A percentile compares a stretch with the other conserved stretches of the same genome.
These are phyloP conservation scores for Leucaena leucocephala DNA, from an alignment of 306 rosid species.

Conservation along the genomic window DNA sequence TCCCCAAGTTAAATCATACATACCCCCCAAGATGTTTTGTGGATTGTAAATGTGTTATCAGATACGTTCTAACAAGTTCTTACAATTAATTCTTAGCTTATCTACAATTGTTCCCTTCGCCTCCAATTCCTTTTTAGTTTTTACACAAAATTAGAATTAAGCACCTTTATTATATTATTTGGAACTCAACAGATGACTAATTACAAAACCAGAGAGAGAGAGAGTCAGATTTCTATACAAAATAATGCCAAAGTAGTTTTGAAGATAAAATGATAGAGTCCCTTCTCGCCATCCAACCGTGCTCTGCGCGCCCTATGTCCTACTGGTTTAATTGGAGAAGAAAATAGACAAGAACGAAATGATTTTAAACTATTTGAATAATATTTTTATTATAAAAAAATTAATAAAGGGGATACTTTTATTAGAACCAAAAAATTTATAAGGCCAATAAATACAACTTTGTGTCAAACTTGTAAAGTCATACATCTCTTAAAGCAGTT, in stretches of 20 bases:
- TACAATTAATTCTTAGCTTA: too few relatives aligned
- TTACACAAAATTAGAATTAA: not conserved
- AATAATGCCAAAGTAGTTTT: not conserved
- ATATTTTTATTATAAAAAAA: not conserved
- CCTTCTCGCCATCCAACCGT: not conserved
- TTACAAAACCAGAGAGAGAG: too few relatives aligned
- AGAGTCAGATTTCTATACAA: not conserved
- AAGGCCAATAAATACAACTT: not conserved
- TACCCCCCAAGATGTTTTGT: not conserved
- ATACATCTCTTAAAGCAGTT: not conserved
- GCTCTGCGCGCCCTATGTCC: not conserved
- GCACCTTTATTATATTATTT: too few relatives aligned
- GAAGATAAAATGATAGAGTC: not conserved
- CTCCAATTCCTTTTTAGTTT: not conserved
- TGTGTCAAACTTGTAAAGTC: not conserved
- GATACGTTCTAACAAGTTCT: not conserved
- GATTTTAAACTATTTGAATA: not conserved
- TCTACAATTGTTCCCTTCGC: not conserved
- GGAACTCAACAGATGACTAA: not conserved
- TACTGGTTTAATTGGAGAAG: conserved; percentile 1
- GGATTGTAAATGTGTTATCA: too few relatives aligned
- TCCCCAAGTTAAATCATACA: too few relatives aligned
- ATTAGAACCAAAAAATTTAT: not conserved
- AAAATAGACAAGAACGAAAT: not conserved
- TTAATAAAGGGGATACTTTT: not conserved